Percentiles rank a stretch among this genome's conserved stretches.
Conservation (phyloP, 345 rosid species). For the Corchorus olitorius region DNA sequence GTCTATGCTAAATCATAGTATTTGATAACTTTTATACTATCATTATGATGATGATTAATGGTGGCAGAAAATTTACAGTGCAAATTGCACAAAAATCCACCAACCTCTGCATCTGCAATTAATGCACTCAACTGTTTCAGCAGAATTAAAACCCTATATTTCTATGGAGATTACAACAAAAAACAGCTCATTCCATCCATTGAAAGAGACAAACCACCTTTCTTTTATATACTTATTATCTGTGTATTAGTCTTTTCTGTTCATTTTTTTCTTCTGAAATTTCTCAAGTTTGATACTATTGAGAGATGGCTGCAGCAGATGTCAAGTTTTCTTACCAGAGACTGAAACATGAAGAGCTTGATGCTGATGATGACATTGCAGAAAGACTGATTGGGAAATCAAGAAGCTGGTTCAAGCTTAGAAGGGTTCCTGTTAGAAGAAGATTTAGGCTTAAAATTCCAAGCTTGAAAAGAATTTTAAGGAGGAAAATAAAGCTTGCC, state of each 20-base stretch:
- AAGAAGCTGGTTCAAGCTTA: constrained; percentile 40
- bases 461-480: constrained; percentile 10
- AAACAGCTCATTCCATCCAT: constrained; percentile 7
- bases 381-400: constrained; percentile 21
- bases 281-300: constrained; percentile 13
- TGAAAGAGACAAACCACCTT: background rate
- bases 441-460: constrained; percentile 17
- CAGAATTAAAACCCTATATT: constrained; percentile 18
- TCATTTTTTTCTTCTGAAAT: background rate
- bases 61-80: background rate
- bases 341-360: constrained; percentile 34
- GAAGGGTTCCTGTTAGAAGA: constrained; percentile 26
- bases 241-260: background rate
- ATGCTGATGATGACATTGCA: constrained; percentile 17
- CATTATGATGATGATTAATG: too few species aligned
- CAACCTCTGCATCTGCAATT: constrained; percentile 18
- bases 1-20: too few species aligned
- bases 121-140: constrained; percentile 35
- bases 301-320: constrained; percentile 32
- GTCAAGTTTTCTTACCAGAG: constrained; percentile 45
- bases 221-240: background rate
- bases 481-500: constrained; percentile 5
- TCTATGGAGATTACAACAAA: constrained; percentile 10
- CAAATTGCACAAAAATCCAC: background rate
- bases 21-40: too few species aligned